phyloP scores from a whole-genome alignment of 768 basidiomycete genomes.

The Boletus rubropictus region DNA sequence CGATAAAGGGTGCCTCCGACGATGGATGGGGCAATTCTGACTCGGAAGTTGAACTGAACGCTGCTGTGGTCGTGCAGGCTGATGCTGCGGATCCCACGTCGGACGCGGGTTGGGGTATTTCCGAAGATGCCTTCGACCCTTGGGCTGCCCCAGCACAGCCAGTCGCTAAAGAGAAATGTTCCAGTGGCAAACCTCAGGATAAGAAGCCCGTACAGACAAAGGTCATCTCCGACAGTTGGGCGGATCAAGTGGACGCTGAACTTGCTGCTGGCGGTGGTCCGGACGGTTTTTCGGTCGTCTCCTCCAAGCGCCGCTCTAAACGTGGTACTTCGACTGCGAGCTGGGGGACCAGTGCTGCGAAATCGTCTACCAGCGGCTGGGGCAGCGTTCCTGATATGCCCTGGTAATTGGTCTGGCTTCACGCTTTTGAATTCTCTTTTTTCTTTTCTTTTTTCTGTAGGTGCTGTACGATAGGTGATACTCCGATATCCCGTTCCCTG shows the following conservation, averaged over 20 bases:
- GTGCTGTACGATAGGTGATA: slow-evolving; percentile 7
- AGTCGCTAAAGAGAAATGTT: slow-evolving; percentile 2
- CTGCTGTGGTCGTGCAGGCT: not conserved
- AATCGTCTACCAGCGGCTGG: slow-evolving; percentile 25
- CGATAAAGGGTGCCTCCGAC: slow-evolving; percentile 1
- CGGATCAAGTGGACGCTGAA: slow-evolving; percentile 25
- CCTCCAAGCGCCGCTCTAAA: slow-evolving; percentile 13
- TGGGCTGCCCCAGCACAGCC: slow-evolving; percentile 12
- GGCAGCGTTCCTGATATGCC: slow-evolving; percentile 19
- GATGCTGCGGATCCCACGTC: slow-evolving; percentile 13
- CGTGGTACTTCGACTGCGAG: slow-evolving; percentile 12
- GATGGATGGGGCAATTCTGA: slow-evolving; percentile 22
- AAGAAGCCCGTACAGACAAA: slow-evolving; percentile 10
- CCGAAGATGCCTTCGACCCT: slow-evolving; percentile 20
- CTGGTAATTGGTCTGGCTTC: slow-evolving; percentile 15
- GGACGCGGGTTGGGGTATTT: slow-evolving; percentile 16
- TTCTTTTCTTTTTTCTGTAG: not conserved
- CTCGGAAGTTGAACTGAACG: slow-evolving; percentile 9
- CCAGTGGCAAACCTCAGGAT: not conserved
- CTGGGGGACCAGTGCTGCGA: slow-evolving; percentile 6
- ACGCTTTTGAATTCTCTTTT: not conserved
- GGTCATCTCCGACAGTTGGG: slow-evolving; percentile 16
- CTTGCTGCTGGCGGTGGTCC: not conserved
- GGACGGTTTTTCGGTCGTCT: not conserved
- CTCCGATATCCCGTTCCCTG: not conserved